Evolutionary conservation across 441 rosid species (phyloP).

Genomic region (Cnidoscolus chayamansa): DNA sequence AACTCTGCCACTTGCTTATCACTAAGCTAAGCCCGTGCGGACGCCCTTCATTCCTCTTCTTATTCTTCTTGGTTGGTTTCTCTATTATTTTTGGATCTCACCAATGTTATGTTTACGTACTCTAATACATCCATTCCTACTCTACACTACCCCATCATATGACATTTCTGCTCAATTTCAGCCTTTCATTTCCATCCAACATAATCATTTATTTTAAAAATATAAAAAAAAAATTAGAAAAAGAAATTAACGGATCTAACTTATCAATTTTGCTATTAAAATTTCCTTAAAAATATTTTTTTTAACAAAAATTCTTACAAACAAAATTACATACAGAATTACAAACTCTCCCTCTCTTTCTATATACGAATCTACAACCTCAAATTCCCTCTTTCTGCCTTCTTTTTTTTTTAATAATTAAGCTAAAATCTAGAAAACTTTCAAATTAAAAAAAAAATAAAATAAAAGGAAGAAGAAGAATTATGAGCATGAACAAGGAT

Average conservation of each 20-base stretch:
- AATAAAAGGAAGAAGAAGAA: neutral
- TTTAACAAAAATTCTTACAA: constrained; percentile 30
- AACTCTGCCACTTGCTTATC: too few relatives aligned
- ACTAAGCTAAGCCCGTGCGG: too few relatives aligned
- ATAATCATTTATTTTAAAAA: too few relatives aligned
- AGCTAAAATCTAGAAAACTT: neutral
- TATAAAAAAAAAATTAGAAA: too few relatives aligned
- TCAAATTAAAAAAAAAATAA: neutral
- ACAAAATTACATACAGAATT: constrained; percentile 38
- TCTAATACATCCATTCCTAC: neutral
- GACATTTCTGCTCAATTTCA: too few relatives aligned
- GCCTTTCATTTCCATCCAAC: too few relatives aligned
- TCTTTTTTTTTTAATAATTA: neutral
- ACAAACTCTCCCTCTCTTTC: constrained; percentile 21
- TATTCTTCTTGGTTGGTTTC: neutral
- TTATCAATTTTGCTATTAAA: constrained; percentile 22
- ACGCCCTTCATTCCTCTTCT: neutral
- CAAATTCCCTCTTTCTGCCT: neutral
- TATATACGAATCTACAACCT: constrained; percentile 29
- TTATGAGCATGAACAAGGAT: neutral
- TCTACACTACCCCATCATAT: neutral
- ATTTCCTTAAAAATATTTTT: constrained; percentile 14
- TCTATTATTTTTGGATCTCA: neutral
- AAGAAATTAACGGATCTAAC: neutral
- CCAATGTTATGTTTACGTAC: too few relatives aligned